A percentile compares a stretch with the other conserved stretches of the same genome.
These are phyloP conservation scores for Pelargonium fulgidum DNA, from an alignment of 441 rosid species.

Conservation along the genomic window DNA sequence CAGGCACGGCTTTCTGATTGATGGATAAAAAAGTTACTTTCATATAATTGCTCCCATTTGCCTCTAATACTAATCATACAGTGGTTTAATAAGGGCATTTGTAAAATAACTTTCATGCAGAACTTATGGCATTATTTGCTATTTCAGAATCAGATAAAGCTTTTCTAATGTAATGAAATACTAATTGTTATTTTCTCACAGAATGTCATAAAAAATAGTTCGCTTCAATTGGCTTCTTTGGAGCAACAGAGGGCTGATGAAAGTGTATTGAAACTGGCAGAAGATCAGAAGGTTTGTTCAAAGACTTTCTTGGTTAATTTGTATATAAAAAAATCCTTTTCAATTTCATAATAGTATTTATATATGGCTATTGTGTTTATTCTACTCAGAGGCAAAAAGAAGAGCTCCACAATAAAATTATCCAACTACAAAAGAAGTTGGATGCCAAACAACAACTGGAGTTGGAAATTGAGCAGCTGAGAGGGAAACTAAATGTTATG, in stretches of 20 bases:
- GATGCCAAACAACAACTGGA: slow-evolving; percentile 78
- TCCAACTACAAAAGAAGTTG: slow-evolving; percentile 60
- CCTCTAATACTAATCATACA: too few species aligned
- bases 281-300: slow-evolving; percentile 71
- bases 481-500: slow-evolving; percentile 56
- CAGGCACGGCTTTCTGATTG: neutral
- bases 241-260: slow-evolving; percentile 76
- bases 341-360: slow-evolving; percentile 5
- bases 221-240: slow-evolving; percentile 58
- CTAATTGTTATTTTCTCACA: slow-evolving; percentile 25
- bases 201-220: slow-evolving; percentile 50
- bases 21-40: neutral
- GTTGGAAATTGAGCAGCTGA: slow-evolving; percentile 68
- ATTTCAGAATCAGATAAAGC: neutral
- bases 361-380: slow-evolving; percentile 18
- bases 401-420: slow-evolving; percentile 54
- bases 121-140: neutral
- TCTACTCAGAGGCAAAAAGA: slow-evolving; percentile 65
- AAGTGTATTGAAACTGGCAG: slow-evolving; percentile 65
- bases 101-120: too few species aligned
- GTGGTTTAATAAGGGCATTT: too few species aligned
- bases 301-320: slow-evolving; percentile 15
- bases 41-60: neutral
- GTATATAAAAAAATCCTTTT: neutral
- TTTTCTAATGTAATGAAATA: neutral